Evolutionary conservation across 2,329 filamentous ascomycete species (phyloP), one percentile per base, ranked within the genome.

Genomic region (Fonsecaea pedrosoi): DNA sequence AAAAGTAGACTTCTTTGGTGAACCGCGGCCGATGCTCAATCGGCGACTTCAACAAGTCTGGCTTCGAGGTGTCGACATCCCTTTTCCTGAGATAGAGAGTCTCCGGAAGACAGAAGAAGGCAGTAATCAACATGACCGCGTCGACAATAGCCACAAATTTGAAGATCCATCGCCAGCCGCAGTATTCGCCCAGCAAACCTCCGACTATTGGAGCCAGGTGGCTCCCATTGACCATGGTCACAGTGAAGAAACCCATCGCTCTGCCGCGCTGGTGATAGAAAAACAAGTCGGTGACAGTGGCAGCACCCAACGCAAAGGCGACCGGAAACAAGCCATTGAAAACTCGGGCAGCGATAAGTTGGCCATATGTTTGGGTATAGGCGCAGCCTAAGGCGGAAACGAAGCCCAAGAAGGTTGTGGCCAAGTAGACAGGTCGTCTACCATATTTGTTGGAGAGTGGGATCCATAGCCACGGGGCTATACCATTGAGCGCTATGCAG

Each of bases 401-500:
- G 13, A 74, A 74, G 7, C 75, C 74, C 1, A 77, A 64, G n/a
- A 77, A 72, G 10, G 73, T 75, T 3, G 74, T 75, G 12, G 72
- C 62, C 10, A 78, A 63, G 54, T 76, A 75, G 40, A 79, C 71
- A 0, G 76, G 76, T 57, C 77, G 70, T 15, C 77, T 70, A 25
- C 78, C 78, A 66, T 78, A 78, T 13, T 74, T 70, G 57, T 78
- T 77, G 35, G 75, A 72, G 15, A 79, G 60, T 0, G 77, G 75
- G 21, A 73, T 71, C 71, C 71, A 74, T 38, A 76, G 18, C 61
- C 68, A 72, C 25, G 71, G 71, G 13, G 67, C 71, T n/a, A 69
- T 56, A 9, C 69, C 69, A 54, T 69, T 74, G 54, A 76, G 67
- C 4, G 71, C 73, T 34, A 76, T 76, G 10, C 74, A 73, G 15